phyloP scores from a whole-genome alignment of 2,329 filamentous ascomycete species.

The Cercospora sesami region DNA sequence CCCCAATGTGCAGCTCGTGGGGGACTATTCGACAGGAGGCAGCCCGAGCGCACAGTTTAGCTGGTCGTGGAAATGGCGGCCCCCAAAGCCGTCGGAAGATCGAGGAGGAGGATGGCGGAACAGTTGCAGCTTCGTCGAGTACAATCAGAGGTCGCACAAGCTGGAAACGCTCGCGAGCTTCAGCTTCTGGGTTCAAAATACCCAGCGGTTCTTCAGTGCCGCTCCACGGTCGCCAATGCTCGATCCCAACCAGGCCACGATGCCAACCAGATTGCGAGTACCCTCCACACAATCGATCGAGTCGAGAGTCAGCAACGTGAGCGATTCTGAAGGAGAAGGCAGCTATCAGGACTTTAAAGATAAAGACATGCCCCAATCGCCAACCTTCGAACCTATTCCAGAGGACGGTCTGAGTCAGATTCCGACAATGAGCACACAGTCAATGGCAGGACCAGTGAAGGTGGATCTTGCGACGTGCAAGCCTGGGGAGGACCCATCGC shows the following conservation, averaged over 20 bases:
- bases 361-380: constrained; percentile 49
- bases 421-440: constrained; percentile 41
- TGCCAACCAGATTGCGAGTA: constrained; percentile 67
- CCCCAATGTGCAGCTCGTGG: constrained; percentile 90
- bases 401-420: constrained; percentile 50
- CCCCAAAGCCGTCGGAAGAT: constrained; percentile 79
- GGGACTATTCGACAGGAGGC: constrained; percentile 84
- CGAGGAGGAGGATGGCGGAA: constrained; percentile 91
- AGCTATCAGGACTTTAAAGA: constrained; percentile 45
- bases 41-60: constrained; percentile 81
- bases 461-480: constrained; percentile 85
- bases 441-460: constrained; percentile 58
- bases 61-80: constrained; percentile 97
- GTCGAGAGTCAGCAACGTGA: constrained; percentile 70
- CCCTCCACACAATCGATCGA: constrained; percentile 86
- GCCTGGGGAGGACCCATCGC: constrained; percentile 79
- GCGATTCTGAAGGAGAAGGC: constrained; percentile 61
- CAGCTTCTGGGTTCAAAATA: constrained; percentile 86
- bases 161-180: constrained; percentile 87
- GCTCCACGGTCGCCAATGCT: constrained; percentile 65
- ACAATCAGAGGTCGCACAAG: constrained; percentile 87
- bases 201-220: constrained; percentile 42
- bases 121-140: constrained; percentile 95
- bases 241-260: constrained; percentile 38
- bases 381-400: constrained; percentile 50